Evolutionary conservation across 371 early-diverging fungal genomes (phyloP).

Genomic region (Zopfochytrium polystomum): DNA sequence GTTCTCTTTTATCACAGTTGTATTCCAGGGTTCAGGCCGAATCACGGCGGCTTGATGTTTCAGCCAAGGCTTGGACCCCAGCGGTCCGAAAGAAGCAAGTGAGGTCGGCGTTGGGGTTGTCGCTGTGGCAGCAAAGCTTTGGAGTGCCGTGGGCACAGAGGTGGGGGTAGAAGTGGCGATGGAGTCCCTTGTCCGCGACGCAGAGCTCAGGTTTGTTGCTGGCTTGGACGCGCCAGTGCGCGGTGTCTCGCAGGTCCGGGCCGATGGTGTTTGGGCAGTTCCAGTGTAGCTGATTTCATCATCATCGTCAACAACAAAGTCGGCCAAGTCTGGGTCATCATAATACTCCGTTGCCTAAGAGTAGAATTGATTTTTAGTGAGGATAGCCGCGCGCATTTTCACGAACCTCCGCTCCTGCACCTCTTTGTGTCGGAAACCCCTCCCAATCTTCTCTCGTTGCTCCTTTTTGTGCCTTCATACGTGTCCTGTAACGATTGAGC

Average conservation of each 20-base stretch:
- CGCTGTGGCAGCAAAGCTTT: neutral
- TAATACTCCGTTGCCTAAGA: slow-evolving; percentile 20
- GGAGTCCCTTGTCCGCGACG: neutral
- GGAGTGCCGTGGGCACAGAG: neutral
- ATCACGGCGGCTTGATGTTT: no score
- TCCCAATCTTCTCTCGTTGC: slow-evolving; percentile 26
- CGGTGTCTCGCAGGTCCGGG: no score
- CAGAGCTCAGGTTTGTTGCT: no score
- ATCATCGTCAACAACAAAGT: slow-evolving; percentile 35
- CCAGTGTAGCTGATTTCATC: no score
- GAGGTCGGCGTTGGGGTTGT: neutral
- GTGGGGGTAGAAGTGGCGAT: neutral
- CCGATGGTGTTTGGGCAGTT: no score
- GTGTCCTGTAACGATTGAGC: slow-evolving; percentile 1
- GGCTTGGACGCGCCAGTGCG: no score
- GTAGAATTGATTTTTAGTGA: neutral
- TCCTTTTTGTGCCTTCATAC: neutral
- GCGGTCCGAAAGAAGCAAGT: no score
- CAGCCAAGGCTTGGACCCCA: no score
- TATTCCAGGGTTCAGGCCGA: no score
- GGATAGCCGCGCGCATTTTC: neutral
- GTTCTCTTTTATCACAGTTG: no score
- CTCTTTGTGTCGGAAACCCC: slow-evolving; percentile 20
- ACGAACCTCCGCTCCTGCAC: slow-evolving; percentile 21
- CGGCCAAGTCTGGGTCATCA: slow-evolving; percentile 28